These are phyloP conservation scores for Xylariales sp. DNA, from an alignment of 2,329 filamentous ascomycete genomes.

Conservation along the genomic window DNA sequence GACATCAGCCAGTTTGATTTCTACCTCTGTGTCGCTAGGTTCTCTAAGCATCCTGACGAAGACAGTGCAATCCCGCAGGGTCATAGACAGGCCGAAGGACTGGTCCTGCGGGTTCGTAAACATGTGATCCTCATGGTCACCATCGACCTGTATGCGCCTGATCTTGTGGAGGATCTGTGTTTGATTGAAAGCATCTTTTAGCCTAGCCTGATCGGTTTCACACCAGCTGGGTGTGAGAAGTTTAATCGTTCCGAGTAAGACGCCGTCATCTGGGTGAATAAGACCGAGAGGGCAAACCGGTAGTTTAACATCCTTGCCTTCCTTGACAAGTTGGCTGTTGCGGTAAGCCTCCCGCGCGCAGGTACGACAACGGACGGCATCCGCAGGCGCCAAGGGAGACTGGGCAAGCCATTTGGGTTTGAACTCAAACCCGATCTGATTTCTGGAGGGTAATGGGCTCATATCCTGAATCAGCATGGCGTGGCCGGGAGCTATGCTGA, in stretches of 20 bases:
- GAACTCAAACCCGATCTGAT: slow-evolving; percentile 58
- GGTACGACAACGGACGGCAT: slow-evolving; percentile 65
- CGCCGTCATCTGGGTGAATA: slow-evolving; percentile 43
- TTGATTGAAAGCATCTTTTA: slow-evolving; percentile 32
- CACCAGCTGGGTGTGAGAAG: slow-evolving; percentile 30
- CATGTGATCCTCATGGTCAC: slow-evolving; percentile 41
- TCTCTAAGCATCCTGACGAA: slow-evolving; percentile 55
- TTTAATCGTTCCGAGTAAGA: slow-evolving; percentile 37
- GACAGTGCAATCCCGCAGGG: slow-evolving; percentile 73
- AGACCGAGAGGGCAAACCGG: slow-evolving; percentile 64
- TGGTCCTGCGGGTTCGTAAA: slow-evolving; percentile 30
- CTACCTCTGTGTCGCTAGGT: slow-evolving; percentile 28
- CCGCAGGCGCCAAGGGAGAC: slow-evolving; percentile 64
- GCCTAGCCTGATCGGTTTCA: slow-evolving; percentile 22
- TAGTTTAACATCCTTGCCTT: slow-evolving; percentile 26
- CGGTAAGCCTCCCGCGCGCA: slow-evolving; percentile 55
- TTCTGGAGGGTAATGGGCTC: slow-evolving; percentile 35
- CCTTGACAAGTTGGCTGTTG: slow-evolving; percentile 37
- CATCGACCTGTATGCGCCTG: slow-evolving; percentile 25
- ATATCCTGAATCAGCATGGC: slow-evolving; percentile 74
- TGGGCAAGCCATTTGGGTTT: slow-evolving; percentile 83
- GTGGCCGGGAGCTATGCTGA: slow-evolving; percentile 50
- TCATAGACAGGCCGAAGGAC: slow-evolving; percentile 69
- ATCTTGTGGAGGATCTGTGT: slow-evolving; percentile 33
- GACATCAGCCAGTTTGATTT: slow-evolving; percentile 67